phyloP scores from a whole-genome alignment of 2,329 filamentous ascomycete genomes.

The Huntiella moniliformis region DNA sequence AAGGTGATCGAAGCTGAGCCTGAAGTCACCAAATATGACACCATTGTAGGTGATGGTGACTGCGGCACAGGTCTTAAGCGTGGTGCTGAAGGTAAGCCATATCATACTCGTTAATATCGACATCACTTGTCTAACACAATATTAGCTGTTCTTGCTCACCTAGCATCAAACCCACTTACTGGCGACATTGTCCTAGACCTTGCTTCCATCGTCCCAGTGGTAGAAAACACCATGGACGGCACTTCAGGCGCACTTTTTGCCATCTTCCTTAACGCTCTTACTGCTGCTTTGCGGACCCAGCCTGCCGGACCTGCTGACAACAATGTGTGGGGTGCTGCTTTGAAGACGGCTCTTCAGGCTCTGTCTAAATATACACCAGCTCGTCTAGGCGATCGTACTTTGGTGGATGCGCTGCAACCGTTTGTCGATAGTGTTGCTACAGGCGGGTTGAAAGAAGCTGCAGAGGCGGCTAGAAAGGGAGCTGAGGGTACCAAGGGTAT shows the following conservation, averaged over 20 bases:
- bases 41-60: slow-evolving; percentile 76
- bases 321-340: slow-evolving; percentile 39
- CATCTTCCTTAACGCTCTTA: slow-evolving; percentile 78
- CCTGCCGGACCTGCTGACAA: slow-evolving; percentile 23
- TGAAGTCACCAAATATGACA: slow-evolving; percentile 56
- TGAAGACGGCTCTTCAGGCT: slow-evolving; percentile 50
- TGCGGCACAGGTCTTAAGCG: slow-evolving; percentile 74
- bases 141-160: slow-evolving; percentile 32
- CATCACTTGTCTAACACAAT: background rate
- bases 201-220: slow-evolving; percentile 31
- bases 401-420: slow-evolving; percentile 76
- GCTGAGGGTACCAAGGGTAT: slow-evolving; percentile 79
- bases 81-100: slow-evolving; percentile 52
- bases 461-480: slow-evolving; percentile 53
- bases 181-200: slow-evolving; percentile 36
- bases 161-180: slow-evolving; percentile 25
- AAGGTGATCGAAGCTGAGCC: slow-evolving; percentile 48
- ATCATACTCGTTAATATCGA: background rate
- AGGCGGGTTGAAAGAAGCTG: slow-evolving; percentile 51
- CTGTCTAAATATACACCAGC: slow-evolving; percentile 78
- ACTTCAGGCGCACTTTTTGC: slow-evolving; percentile 46
- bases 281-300: slow-evolving; percentile 36
- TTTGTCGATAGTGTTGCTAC: slow-evolving; percentile 60
- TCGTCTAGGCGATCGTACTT: slow-evolving; percentile 68
- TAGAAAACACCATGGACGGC: slow-evolving; percentile 41